Evolutionary conservation across 2,329 filamentous ascomycete genomes (phyloP).

Genomic region (Capronia americana): DNA sequence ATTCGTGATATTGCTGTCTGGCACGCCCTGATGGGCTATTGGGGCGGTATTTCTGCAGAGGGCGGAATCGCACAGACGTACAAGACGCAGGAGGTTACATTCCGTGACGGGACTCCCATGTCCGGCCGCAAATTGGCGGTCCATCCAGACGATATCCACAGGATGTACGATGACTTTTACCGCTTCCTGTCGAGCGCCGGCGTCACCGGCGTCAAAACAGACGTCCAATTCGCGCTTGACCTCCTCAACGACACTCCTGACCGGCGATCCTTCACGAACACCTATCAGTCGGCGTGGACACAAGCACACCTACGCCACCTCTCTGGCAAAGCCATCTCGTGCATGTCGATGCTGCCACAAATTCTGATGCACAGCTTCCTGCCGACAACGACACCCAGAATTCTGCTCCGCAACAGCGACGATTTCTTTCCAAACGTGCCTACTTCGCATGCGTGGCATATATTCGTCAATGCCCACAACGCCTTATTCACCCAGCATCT

Average conservation of each 20-base stretch:
- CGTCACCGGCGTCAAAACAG: slow-evolving; percentile 88
- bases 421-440: slow-evolving; percentile 87
- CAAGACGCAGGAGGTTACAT: slow-evolving; percentile 69
- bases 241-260: slow-evolving; percentile 70
- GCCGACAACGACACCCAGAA: slow-evolving; percentile 68
- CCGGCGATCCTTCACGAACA: slow-evolving; percentile 72
- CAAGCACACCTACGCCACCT: slow-evolving; percentile 80
- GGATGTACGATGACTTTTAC: slow-evolving; percentile 93
- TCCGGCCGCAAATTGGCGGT: slow-evolving; percentile 73
- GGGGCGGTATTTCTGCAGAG: slow-evolving; percentile 80
- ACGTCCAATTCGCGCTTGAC: slow-evolving; percentile 90
- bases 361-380: slow-evolving; percentile 85
- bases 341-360: slow-evolving; percentile 91
- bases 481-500: slow-evolving; percentile 80
- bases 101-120: slow-evolving; percentile 58
- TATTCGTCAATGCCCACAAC: slow-evolving; percentile 94
- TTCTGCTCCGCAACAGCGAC: slow-evolving; percentile 83
- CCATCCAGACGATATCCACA: slow-evolving; percentile 72
- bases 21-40: slow-evolving; percentile 88
- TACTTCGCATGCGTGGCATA: slow-evolving; percentile 87
- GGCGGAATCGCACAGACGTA: slow-evolving; percentile 79
- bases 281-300: slow-evolving; percentile 87
- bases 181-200: slow-evolving; percentile 74
- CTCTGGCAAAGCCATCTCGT: slow-evolving; percentile 78
- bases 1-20: slow-evolving; percentile 89